These are phyloP conservation scores for Pythium biforme DNA, from an alignment of 352 stramenopile genomes.

Conservation along the genomic window DNA sequence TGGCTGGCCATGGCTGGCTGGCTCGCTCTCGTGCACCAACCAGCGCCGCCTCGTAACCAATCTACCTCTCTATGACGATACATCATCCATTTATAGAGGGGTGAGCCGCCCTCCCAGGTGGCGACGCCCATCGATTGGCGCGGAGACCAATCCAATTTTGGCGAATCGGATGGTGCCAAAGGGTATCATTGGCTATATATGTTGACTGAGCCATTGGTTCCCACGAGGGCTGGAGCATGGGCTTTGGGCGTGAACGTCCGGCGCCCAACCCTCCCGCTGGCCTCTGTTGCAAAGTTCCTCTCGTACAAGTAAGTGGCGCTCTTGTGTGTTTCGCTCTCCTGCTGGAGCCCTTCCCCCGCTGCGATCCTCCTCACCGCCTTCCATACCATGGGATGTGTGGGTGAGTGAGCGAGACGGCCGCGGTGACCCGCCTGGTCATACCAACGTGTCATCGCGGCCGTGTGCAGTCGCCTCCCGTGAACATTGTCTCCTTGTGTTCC, in stretches of 20 bases:
- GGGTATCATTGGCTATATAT: slow-evolving; percentile 22
- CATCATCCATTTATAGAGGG: background rate
- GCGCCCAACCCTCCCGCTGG: background rate
- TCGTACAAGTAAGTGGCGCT: slow-evolving; percentile 76
- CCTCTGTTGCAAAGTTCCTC: slow-evolving; percentile 86
- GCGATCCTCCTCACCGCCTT: background rate
- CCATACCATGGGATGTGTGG: background rate
- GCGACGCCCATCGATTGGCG: slow-evolving; percentile 25
- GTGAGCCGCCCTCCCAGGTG: background rate
- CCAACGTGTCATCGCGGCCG: background rate
- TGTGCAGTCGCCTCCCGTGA: slow-evolving; percentile 27
- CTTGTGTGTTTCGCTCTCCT: slow-evolving; percentile 22
- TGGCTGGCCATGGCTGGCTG: slow-evolving; percentile 20
- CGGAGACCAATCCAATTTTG: background rate
- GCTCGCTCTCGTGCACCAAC: slow-evolving; percentile 23
- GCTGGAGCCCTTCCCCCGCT: slow-evolving; percentile 3
- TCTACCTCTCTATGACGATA: slow-evolving; percentile 17
- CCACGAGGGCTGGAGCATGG: background rate
- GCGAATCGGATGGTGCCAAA: slow-evolving; percentile 6
- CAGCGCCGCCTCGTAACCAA: slow-evolving; percentile 16
- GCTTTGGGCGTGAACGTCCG: too few relatives aligned
- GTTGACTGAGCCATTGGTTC: slow-evolving; percentile 21
- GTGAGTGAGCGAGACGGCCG: background rate
- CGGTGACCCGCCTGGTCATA: too few relatives aligned
- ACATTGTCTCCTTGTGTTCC: slow-evolving; percentile 21